A percentile compares a stretch with the other conserved stretches of the same genome.
These are phyloP conservation scores for Penicillium pancosmium DNA, from an alignment of 495 filamentous ascomycete genomes.

Conservation along the genomic window DNA sequence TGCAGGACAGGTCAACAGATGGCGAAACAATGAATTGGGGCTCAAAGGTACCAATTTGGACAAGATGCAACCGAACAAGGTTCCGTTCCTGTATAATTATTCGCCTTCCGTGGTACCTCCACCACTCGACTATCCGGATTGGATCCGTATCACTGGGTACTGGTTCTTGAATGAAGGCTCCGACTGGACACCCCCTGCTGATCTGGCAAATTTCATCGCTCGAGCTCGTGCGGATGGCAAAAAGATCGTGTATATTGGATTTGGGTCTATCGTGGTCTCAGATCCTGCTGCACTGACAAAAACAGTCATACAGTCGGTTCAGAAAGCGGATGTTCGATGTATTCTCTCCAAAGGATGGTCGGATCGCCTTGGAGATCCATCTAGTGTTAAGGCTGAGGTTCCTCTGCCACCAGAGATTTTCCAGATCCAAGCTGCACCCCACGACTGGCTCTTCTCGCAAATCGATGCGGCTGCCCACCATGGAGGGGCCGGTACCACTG, in stretches of 20 bases:
- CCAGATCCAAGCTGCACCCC: conserved; percentile 87
- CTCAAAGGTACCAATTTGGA: conserved; percentile 81
- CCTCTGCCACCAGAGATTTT: conserved; percentile 78
- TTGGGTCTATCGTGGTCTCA: conserved; percentile 93
- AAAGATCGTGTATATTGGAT: conserved; percentile 95
- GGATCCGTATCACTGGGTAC: conserved; percentile 96
- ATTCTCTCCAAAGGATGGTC: conserved; percentile 99
- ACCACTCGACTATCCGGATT: conserved; percentile 94
- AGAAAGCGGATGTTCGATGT: conserved; percentile 91
- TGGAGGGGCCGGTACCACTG: conserved; percentile 93
- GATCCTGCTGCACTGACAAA: conserved; percentile 85
- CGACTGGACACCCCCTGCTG: conserved; percentile 73
- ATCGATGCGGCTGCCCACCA: conserved; percentile 96
- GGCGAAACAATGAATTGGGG: conserved; percentile 79
- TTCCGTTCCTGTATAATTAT: conserved; percentile 97
- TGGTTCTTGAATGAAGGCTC: conserved; percentile 90
- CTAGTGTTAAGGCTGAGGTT: conserved; percentile 63
- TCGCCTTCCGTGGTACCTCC: conserved; percentile 89
- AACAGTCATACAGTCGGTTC: conserved; percentile 86
- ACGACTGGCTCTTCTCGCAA: conserved; percentile 95
- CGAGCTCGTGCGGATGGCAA: conserved; percentile 79
- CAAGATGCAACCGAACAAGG: conserved; percentile 93
- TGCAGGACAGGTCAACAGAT: conserved; percentile 87
- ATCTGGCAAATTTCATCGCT: conserved; percentile 77
- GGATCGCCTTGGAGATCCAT: conserved; percentile 72